A percentile compares a stretch with the other conserved stretches of the same genome.
These are phyloP conservation scores for Wickerhamomyces sp. DNA, from an alignment of 1,139 yeast genomes.

Conservation along the genomic window DNA sequence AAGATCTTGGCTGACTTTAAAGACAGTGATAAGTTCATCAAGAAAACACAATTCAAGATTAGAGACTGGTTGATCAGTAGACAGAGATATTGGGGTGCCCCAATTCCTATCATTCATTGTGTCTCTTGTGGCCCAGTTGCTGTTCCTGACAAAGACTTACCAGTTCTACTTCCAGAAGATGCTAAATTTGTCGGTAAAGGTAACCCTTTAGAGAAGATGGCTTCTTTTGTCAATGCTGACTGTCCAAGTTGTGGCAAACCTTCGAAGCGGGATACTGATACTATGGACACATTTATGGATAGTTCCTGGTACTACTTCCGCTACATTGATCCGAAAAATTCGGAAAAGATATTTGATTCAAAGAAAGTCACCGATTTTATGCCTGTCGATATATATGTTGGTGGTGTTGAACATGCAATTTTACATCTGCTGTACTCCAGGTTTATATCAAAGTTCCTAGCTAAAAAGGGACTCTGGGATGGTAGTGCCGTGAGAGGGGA, in stretches of 20 bases:
- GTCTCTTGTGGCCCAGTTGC: conserved; percentile 80
- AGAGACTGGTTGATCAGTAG: conserved; percentile 94
- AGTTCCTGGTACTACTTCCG: conserved; percentile 95
- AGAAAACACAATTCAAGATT: conserved; percentile 53
- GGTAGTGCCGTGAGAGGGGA: conserved; percentile 55
- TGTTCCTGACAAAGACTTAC: conserved; percentile 81
- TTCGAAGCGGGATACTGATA: conserved; percentile 90
- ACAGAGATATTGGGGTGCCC: conserved; percentile 98
- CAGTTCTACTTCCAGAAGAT: conserved; percentile 69
- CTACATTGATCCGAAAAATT: conserved; percentile 69
- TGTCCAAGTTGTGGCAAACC: conserved; percentile 79
- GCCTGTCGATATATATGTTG: conserved; percentile 89
- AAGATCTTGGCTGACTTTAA: conserved; percentile 41
- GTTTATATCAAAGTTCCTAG: conserved; percentile 75
- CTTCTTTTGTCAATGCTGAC: conserved; percentile 62
- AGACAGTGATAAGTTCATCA: conserved; percentile 36
- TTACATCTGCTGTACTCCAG: conserved; percentile 82
- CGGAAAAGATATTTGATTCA: conserved; percentile 42
- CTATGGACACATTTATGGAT: conserved; percentile 98
- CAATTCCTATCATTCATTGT: conserved; percentile 92
- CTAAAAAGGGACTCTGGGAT: conserved; percentile 55
- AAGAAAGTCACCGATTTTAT: conserved; percentile 48
- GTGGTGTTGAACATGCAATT: conserved; percentile 97
- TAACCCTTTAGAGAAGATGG: conserved; percentile 64
- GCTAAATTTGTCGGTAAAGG: conserved; percentile 50